Base-by-base conservation (phyloP, 305 asterid species). In the Fraxinus albicans region DNA sequence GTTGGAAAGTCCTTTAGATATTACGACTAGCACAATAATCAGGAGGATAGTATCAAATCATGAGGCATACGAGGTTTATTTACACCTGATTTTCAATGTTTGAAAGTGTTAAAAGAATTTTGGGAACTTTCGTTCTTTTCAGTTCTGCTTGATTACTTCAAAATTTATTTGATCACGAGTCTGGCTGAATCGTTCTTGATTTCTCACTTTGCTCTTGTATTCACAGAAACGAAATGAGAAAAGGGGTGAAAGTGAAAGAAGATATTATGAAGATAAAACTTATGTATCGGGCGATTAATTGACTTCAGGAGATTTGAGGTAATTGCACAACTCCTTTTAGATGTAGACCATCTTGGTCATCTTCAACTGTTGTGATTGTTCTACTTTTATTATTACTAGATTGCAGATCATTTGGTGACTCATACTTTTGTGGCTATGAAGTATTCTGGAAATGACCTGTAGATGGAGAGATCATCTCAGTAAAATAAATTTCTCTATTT, bases 11-110 rank as follows among this genome's bases (percentile, higher is more conserved):
- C 97, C 99, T 80, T 89, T 93, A 86, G 99, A 96, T 77, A 91
- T 96, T 80, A 91, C 98, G 53, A 96, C 99, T 38, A 94, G 98
- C 92, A 96, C 98, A 2, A 94, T 96, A 82, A 96, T 96, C 84
- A 91, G 83, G 93, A 93, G 99, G 91, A 96, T 96, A 44, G 97
- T 96, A 35, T 92, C 98, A 58, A 96, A 96, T 86, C 97, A 96
- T 78, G 98, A 94, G 78, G 98, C 99, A 3, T 96, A 90, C 90
- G 98, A 94, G 98, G 98, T 96, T 80, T 33, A 3, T 34, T 83
- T 58, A 65, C 73, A 31, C 60, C 31, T 23, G 38, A 25, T 79
- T 75, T 75, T 81, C 35, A 53, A 6, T 47, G 21, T 80, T 40
- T 77, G 77, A 13, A 63, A 72, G n/a, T 65, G 36, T 25, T 72